Evolutionary conservation across 2,329 filamentous ascomycete species (phyloP), one percentile per base, ranked within the genome.

Genomic region (Aureobasidium sp.): DNA sequence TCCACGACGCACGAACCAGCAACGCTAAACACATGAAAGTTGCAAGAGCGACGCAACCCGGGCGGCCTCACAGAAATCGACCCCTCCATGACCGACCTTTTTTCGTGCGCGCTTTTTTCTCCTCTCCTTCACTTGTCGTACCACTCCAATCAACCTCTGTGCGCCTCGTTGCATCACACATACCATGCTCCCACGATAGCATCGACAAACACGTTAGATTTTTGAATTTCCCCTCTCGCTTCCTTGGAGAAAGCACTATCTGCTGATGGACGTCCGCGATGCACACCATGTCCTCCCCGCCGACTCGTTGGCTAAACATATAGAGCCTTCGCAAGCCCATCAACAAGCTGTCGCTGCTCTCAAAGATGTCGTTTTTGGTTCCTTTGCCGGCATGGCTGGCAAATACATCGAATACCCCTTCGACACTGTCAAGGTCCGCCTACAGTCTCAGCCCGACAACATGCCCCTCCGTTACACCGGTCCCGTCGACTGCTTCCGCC

Each of bases 391-490:
- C 63, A 84, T 95, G 62, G 86, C 90, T 37, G 93, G 93, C 64
- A 99, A 97, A 78, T 90, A 93, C 73, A 93, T 99, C 70, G 94
- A 99, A 74, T 99, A 96, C 73, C 94, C 94, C 25, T 99, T 99
- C 75, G 94, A 99, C 75, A 99, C 94, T 0, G 87, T 99, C 73
- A 99, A 99, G 77, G 94, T 99, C 62, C 89, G 94, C 42, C 83
- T 99, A 11, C 94, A 99, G 73, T 94, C 93, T n/a, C 93, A 97
- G 73, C 89, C 91, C 35, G 88, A 93, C 73, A 84, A 87, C 68
- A 79, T 90, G 2, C 91, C 90, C 17, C 82, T 92, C 21, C 86
- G 83, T 62, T 97, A 96, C 74, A 84, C 78, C 6, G 94, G 94
- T 0, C 93, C 94, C 0, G 69, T 96, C 64, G 94, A 99, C 76